A percentile compares a stretch with the other conserved stretches of the same genome.
Conservation (phyloP, 1,284 basidiomycete genomes). For the Dichomitus squalens region DNA sequence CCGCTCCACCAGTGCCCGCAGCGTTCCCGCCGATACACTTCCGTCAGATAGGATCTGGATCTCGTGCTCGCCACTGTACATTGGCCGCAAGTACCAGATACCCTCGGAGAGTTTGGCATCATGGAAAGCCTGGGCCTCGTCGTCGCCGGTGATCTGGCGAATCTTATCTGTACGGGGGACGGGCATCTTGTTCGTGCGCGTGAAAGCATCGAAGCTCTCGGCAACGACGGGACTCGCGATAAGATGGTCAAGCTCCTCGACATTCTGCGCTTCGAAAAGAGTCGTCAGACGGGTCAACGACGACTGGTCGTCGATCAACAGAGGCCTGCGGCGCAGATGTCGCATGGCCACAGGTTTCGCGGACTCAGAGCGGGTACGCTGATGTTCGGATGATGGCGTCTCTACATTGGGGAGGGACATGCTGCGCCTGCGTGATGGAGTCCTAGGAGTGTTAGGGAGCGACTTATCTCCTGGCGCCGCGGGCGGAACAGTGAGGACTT, state of each 20-base stretch:
- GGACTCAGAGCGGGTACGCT: constrained; percentile 21
- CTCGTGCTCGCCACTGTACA: constrained; percentile 50
- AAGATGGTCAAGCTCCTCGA: constrained; percentile 38
- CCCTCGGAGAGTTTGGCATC: constrained; percentile 39
- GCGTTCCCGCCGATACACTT: constrained; percentile 63
- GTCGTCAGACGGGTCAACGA: constrained; percentile 42
- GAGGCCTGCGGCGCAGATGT: constrained; percentile 37
- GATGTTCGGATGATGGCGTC: constrained; percentile 15
- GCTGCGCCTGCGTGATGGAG: constrained; percentile 20
- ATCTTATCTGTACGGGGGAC: constrained; percentile 38
- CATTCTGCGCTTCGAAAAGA: constrained; percentile 41
- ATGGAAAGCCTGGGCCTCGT: constrained; percentile 44
- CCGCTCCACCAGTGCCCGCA: constrained; percentile 71
- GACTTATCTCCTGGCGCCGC: constrained; percentile 14
- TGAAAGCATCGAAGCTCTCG: constrained; percentile 27
- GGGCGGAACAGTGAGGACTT: constrained; percentile 17
- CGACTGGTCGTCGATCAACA: constrained; percentile 44
- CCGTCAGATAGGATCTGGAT: constrained; percentile 62
- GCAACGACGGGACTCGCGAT: constrained; percentile 35
- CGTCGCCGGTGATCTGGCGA: constrained; percentile 46
- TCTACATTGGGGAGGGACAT: constrained; percentile 18
- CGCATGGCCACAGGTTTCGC: constrained; percentile 22
- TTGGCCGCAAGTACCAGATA: constrained; percentile 65
- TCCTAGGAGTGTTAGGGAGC: constrained; percentile 19
- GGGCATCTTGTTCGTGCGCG: constrained; percentile 15